Percentiles rank a stretch among this genome's conserved stretches.
These are phyloP conservation scores for Paxillus ammoniavirescens DNA, from an alignment of 768 basidiomycete species.

Conservation along the genomic window DNA sequence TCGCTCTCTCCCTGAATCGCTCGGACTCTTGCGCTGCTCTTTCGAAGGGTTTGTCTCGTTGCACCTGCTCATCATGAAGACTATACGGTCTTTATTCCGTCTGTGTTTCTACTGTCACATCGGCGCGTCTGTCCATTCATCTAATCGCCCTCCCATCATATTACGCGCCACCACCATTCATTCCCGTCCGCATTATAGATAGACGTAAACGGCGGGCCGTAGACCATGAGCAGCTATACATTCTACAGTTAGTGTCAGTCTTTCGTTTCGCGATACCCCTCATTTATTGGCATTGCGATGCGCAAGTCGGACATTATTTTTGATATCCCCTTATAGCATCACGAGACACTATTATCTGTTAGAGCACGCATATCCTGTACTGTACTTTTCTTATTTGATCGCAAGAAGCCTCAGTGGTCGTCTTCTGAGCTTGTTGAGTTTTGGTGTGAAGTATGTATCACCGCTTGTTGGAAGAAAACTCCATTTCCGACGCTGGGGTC, in stretches of 20 bases:
- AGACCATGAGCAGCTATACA: constrained; percentile 44
- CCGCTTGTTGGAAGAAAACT: constrained; percentile 1
- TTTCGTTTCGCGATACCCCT: constrained; percentile 56
- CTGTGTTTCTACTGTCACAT: constrained; percentile 36
- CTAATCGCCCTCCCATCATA: constrained; percentile 6
- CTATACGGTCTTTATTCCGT: constrained; percentile 41
- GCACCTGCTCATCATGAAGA: constrained; percentile 48
- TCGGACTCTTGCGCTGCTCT: constrained; percentile 63
- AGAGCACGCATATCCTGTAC: constrained; percentile 65
- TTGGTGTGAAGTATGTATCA: constrained; percentile 8
- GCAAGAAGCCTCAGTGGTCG: neutral
- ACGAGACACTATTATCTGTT: constrained; percentile 61
- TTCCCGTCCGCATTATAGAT: constrained; percentile 35
- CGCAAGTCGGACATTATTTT: constrained; percentile 46
- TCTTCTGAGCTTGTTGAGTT: neutral
- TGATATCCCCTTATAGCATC: constrained; percentile 39
- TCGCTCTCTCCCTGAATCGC: constrained; percentile 31
- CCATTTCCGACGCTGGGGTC: neutral
- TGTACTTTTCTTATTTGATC: constrained; percentile 33
- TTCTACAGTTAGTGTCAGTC: constrained; percentile 39
- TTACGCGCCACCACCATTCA: constrained; percentile 28
- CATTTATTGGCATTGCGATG: constrained; percentile 44
- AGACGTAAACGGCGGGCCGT: constrained; percentile 45
- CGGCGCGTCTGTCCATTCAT: constrained; percentile 27
- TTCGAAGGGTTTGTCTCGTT: constrained; percentile 57